Conservation (phyloP, 441 rosid genomes). For the Bocquillonia castaneifolia region DNA sequence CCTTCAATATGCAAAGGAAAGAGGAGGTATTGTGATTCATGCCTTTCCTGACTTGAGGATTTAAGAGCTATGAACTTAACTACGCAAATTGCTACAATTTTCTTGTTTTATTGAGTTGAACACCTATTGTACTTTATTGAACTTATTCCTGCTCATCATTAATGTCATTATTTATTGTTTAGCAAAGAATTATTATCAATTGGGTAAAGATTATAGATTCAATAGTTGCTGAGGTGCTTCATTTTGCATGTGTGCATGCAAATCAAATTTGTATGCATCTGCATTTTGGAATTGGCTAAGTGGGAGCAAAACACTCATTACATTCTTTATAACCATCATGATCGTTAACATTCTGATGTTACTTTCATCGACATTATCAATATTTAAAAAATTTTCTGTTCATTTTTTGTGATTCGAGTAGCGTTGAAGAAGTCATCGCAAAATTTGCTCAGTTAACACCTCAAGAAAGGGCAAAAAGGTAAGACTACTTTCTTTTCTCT, state of each 20-base stretch:
- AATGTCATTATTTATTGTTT: neutral
- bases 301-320: neutral
- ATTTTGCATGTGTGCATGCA: neutral
- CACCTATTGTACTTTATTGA: neutral
- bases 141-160: neutral
- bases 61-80: neutral
- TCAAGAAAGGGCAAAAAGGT: conserved; percentile 82
- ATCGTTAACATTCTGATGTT: neutral
- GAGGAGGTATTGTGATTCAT: conserved; percentile 40
- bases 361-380: neutral
- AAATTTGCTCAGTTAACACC: conserved; percentile 69
- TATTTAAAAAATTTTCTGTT: neutral
- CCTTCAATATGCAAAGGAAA: conserved; percentile 61
- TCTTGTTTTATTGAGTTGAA: neutral
- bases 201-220: neutral
- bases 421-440: conserved; percentile 64
- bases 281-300: neutral
- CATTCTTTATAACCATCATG: neutral
- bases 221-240: conserved; percentile 1
- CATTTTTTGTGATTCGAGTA: conserved; percentile 25
- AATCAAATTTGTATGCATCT: neutral
- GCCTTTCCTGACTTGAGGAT: neutral
- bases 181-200: neutral
- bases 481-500: neutral
- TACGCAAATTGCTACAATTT: neutral